Evolutionary conservation across 2,329 filamentous ascomycete genomes (phyloP).

Genomic region (Colletotrichum cordylinicola): DNA sequence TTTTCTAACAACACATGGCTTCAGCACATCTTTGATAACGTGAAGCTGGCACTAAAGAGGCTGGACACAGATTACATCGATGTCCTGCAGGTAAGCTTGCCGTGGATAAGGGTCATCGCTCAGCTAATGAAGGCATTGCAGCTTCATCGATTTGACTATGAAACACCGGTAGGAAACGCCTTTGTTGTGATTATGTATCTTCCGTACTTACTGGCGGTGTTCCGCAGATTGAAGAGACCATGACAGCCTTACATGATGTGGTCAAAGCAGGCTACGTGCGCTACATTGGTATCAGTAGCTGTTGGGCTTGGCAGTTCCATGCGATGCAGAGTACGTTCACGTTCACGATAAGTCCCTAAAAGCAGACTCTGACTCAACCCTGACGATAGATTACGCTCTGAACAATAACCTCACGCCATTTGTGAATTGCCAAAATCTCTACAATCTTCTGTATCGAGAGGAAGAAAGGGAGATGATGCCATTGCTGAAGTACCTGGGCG

Average conservation of each 20-base stretch:
- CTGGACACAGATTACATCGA: neutral
- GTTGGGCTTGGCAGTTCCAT: neutral
- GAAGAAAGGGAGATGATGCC: neutral
- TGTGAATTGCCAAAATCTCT: neutral
- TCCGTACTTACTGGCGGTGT: neutral
- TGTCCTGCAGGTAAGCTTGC: neutral
- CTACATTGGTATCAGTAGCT: neutral
- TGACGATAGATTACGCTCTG: neutral
- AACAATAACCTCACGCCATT: neutral
- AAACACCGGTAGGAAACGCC: neutral
- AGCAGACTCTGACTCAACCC: neutral
- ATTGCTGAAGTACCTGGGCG: neutral
- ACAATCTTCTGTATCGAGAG: neutral
- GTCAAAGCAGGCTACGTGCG: neutral
- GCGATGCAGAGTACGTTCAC: neutral
- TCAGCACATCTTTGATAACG: neutral
- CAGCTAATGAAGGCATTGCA: neutral
- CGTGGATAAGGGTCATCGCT: neutral
- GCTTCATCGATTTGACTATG: neutral
- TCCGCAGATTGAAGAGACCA: neutral
- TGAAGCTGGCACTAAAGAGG: neutral
- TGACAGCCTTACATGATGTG: neutral
- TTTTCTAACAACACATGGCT: neutral
- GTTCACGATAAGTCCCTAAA: neutral
- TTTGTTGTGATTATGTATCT: neutral